These are phyloP conservation scores for Vitis amurensis DNA, from an alignment of 164 flowering plant genomes.

Conservation along the genomic window DNA sequence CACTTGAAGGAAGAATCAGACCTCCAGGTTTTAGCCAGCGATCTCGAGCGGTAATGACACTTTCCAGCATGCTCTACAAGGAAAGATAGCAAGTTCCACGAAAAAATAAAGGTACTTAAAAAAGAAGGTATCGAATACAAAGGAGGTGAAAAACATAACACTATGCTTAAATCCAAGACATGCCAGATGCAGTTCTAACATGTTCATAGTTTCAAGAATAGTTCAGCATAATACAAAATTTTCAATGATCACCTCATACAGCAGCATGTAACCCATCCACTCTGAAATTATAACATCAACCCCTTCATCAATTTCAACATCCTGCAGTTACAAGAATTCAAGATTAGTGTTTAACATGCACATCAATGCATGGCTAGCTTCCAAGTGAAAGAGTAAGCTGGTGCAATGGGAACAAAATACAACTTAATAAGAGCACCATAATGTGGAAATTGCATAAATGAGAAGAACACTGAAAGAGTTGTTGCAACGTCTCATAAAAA, in stretches of 20 bases:
- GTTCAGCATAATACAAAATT: neutral
- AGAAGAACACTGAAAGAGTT: no score
- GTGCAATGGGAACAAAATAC: no score
- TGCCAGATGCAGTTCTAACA: neutral
- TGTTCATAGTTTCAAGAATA: neutral
- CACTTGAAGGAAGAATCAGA: constrained; percentile 93
- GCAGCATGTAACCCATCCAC: constrained; percentile 99
- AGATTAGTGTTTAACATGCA: neutral
- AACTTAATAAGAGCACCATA: no score
- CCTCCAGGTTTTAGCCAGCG: constrained; percentile 98
- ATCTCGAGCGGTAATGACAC: constrained; percentile 94
- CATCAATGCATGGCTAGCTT: neutral
- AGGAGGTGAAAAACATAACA: neutral
- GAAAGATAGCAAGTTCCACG: neutral
- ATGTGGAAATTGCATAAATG: no score
- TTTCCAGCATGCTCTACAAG: constrained; percentile 93
- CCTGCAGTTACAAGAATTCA: constrained; percentile 50
- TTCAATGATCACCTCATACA: constrained; percentile 77
- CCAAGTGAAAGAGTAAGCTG: no score
- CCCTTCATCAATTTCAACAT: constrained; percentile 87
- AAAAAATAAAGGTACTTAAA: constrained; percentile 4
- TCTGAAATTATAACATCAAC: constrained; percentile 98
- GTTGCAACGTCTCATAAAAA: no score
- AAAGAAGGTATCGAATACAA: neutral
- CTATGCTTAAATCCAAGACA: neutral